Percentiles rank a stretch among this genome's conserved stretches.
These are phyloP conservation scores for Hemisphaericaspora xylanilytica DNA, from an alignment of 1,139 yeast species.

Conservation along the genomic window DNA sequence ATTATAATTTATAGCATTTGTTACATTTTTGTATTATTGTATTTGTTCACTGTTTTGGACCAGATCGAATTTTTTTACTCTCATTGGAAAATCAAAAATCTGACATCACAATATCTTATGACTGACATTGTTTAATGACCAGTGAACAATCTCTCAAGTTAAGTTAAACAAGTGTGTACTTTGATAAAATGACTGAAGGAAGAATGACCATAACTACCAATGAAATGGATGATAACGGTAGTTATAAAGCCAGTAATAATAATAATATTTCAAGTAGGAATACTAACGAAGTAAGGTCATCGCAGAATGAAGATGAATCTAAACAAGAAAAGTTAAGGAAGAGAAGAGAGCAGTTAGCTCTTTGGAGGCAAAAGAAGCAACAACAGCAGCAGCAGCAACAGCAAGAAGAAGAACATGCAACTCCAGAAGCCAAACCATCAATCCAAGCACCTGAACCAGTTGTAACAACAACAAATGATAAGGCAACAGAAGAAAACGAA, in stretches of 20 bases:
- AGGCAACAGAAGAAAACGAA: conserved; percentile 9
- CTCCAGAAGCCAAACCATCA: background rate
- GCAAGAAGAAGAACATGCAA: conserved; percentile 11
- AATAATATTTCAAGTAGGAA: conserved; percentile 3
- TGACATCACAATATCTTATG: too few relatives aligned
- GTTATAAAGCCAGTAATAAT: background rate
- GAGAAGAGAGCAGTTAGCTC: conserved; percentile 40
- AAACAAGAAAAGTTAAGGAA: conserved; percentile 35
- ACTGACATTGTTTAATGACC: too few relatives aligned
- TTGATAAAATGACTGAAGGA: background rate
- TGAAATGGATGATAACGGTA: background rate
- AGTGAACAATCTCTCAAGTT: conserved; percentile 4
- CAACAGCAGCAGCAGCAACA: conserved; percentile 15
- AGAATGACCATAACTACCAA: conserved; percentile 2
- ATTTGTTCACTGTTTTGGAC: background rate
- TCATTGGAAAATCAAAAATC: too few relatives aligned
- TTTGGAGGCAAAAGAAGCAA: conserved; percentile 40
- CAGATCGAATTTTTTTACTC: too few relatives aligned
- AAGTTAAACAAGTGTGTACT: background rate
- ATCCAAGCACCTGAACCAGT: background rate
- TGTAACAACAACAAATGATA: background rate
- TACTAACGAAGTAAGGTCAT: conserved; percentile 13
- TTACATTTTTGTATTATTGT: background rate
- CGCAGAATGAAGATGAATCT: conserved; percentile 14
- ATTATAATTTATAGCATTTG: conserved; percentile 31